These are phyloP conservation scores for Fusarium circinatum DNA, from an alignment of 2,329 filamentous ascomycete species.

Conservation along the genomic window DNA sequence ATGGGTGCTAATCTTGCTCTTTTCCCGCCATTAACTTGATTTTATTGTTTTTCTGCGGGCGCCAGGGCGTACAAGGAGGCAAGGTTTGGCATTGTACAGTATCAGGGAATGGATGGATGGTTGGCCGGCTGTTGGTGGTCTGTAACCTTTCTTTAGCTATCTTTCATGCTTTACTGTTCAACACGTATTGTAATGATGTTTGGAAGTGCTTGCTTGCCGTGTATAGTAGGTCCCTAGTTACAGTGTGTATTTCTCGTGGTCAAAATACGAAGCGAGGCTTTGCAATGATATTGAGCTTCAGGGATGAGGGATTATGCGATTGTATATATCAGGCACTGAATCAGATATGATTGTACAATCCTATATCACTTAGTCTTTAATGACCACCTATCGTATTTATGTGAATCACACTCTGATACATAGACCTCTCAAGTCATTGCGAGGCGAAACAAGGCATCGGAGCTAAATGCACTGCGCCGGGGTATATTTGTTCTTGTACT, in stretches of 20 bases:
- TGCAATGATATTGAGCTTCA: not conserved
- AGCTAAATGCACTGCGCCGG: not conserved
- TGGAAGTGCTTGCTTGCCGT: not conserved
- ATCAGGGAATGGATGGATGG: slow-evolving; percentile 17
- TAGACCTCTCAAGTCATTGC: not conserved
- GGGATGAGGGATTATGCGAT: not conserved
- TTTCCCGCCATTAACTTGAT: not conserved
- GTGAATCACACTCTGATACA: not conserved
- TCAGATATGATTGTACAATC: not conserved
- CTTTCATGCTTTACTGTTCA: slow-evolving; percentile 26
- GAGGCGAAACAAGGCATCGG: not conserved
- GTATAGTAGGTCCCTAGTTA: not conserved
- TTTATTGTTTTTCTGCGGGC: slow-evolving; percentile 14
- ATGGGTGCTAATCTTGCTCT: slow-evolving; percentile 5
- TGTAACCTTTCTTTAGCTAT: slow-evolving; percentile 29
- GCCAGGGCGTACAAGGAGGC: slow-evolving; percentile 29
- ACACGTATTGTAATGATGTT: slow-evolving; percentile 24
- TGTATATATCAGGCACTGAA: not conserved
- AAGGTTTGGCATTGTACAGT: slow-evolving; percentile 33
- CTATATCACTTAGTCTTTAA: not conserved
- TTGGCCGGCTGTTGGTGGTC: slow-evolving; percentile 13
- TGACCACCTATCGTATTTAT: not conserved
- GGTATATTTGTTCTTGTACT: not conserved
- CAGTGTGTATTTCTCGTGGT: not conserved
- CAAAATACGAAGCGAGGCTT: not conserved